phyloP scores from a whole-genome alignment of 2,329 filamentous ascomycete species.

The Phyllosticta citribraziliensis region DNA sequence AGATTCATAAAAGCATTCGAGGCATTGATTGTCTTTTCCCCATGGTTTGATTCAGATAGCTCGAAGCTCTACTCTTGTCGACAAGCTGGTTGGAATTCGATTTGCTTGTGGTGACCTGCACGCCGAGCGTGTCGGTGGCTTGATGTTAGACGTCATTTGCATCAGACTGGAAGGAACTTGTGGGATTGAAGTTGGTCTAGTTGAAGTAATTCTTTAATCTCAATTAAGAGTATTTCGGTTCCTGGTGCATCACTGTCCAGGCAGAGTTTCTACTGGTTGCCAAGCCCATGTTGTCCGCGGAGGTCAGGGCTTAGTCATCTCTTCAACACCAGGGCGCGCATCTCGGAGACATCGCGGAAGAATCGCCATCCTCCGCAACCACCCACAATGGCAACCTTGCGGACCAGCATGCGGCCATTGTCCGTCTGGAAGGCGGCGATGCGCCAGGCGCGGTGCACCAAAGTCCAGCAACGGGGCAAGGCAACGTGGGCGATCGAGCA shows the following conservation, averaged over 20 bases:
- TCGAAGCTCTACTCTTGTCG: neutral
- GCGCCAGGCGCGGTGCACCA: constrained; percentile 42
- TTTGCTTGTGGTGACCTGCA: neutral
- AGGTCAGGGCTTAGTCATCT: constrained; percentile 1
- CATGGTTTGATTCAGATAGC: neutral
- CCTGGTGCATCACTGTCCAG: neutral
- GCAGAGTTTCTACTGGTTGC: neutral
- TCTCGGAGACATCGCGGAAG: constrained; percentile 4
- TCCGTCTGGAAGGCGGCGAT: constrained; percentile 60
- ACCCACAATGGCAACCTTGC: constrained; percentile 46
- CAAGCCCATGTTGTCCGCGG: neutral
- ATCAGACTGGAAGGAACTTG: neutral
- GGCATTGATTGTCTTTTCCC: neutral
- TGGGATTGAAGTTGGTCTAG: neutral
- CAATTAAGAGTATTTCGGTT: neutral
- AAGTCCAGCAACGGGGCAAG: constrained; percentile 16
- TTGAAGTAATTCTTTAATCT: neutral
- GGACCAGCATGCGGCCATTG: constrained; percentile 53
- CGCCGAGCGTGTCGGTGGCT: neutral
- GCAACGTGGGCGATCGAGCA: constrained; percentile 29
- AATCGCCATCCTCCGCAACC: neutral
- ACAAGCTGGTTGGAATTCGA: neutral
- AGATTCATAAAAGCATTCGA: neutral
- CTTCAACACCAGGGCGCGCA: neutral
- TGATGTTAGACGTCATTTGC: neutral